Evolutionary conservation across 306 rosid genomes (phyloP).

Genomic region (Cajanus cajan): DNA sequence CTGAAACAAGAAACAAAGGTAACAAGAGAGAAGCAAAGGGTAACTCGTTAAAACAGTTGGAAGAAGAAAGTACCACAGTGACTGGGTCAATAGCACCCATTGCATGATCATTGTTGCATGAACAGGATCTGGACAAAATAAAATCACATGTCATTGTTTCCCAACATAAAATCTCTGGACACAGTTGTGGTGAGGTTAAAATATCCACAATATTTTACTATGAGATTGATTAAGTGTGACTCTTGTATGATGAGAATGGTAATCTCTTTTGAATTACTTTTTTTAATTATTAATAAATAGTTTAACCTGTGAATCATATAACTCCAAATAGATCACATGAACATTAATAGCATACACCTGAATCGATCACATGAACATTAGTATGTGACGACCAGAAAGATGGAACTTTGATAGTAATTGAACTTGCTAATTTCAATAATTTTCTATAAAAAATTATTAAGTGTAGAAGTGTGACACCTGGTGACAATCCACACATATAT

Average conservation of each 20-base stretch:
- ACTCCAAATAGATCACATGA: not conserved
- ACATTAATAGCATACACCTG: too few species aligned
- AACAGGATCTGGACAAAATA: conserved; percentile 35
- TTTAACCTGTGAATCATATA: not conserved
- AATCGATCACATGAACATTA: too few species aligned
- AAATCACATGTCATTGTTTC: not conserved
- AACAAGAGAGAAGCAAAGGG: not conserved
- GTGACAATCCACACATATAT: too few species aligned
- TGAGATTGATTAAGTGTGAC: not conserved
- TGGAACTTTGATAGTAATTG: too few species aligned
- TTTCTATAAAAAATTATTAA: too few species aligned
- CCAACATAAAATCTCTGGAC: not conserved
- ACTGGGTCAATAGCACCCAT: not conserved
- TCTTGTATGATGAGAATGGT: too few species aligned
- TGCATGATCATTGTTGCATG: conserved; percentile 21
- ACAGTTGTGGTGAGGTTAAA: not conserved
- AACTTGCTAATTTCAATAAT: not conserved
- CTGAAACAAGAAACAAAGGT: not conserved
- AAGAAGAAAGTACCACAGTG: conserved; percentile 39
- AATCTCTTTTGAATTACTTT: too few species aligned
- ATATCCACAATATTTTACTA: not conserved
- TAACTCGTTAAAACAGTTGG: not conserved
- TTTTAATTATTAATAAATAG: too few species aligned
- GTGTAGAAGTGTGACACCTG: too few species aligned
- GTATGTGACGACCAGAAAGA: not conserved